A percentile compares a stretch with the other conserved stretches of the same genome.
Evolutionary conservation across 306 rosid species (phyloP).

Genomic region (Malus fusca): DNA sequence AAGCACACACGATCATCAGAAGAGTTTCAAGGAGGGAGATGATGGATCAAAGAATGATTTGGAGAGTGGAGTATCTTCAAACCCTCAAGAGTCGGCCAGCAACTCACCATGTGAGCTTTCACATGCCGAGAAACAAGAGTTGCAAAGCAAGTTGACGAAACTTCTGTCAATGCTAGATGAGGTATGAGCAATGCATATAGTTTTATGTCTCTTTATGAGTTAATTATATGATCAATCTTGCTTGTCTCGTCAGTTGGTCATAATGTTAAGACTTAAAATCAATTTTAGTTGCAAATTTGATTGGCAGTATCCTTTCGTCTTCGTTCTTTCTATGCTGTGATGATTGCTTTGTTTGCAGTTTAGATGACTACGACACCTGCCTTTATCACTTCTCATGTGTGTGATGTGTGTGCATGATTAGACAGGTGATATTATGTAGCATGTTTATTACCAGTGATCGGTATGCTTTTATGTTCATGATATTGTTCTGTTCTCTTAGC

Average conservation of each 20-base stretch:
- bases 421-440: background rate
- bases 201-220: slow-evolving; percentile 1
- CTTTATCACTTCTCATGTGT: background rate
- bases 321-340: background rate
- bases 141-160: slow-evolving; percentile 64
- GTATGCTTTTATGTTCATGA: background rate
- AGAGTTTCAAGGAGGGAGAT: slow-evolving; percentile 11
- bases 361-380: background rate
- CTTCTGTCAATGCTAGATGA: slow-evolving; percentile 73
- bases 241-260: background rate
- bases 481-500: background rate
- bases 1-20: slow-evolving; percentile 27
- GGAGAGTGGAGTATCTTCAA: slow-evolving; percentile 32
- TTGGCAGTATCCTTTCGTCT: background rate
- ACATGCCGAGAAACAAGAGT: slow-evolving; percentile 65
- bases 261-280: background rate
- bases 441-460: background rate
- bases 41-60: slow-evolving; percentile 39
- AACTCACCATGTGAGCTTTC: slow-evolving; percentile 51
- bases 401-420: background rate
- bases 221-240: background rate
- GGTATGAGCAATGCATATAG: slow-evolving; percentile 28
- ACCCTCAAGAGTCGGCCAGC: slow-evolving; percentile 40
- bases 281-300: background rate
- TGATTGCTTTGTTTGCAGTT: background rate